phyloP scores from a whole-genome alignment of 2,329 filamentous ascomycete species.

The Colletotrichum aenigma region DNA sequence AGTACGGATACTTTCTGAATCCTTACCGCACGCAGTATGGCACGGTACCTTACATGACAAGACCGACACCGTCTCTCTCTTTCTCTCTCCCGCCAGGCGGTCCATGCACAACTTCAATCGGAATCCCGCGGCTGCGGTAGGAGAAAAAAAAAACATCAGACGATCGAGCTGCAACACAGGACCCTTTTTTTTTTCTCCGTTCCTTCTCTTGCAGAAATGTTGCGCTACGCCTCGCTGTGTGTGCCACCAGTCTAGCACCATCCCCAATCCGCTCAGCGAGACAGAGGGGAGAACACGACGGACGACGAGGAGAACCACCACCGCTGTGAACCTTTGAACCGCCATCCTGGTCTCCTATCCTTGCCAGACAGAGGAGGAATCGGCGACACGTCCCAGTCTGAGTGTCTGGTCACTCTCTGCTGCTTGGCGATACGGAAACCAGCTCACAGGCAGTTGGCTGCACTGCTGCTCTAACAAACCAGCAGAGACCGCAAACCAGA shows the following conservation, averaged over 20 bases:
- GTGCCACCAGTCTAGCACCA: not conserved
- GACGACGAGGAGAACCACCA: not conserved
- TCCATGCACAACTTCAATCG: not conserved
- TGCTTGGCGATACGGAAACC: not conserved
- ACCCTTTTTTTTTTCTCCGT: not conserved
- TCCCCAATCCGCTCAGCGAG: not conserved
- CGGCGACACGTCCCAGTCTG: not conserved
- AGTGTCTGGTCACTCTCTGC: not conserved
- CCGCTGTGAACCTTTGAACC: not conserved
- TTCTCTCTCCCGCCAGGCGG: not conserved
- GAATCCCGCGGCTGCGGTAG: constrained; percentile 3
- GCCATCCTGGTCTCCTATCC: not conserved
- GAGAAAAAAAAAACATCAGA: constrained; percentile 10
- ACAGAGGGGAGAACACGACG: not conserved
- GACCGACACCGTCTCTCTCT: not conserved
- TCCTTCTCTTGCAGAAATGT: not conserved
- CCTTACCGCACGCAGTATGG: not conserved
- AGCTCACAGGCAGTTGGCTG: not conserved
- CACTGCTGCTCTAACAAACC: not conserved
- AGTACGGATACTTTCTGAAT: not conserved
- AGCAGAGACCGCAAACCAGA: not conserved
- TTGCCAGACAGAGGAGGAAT: not conserved
- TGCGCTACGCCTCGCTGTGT: not conserved
- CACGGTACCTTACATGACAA: not conserved
- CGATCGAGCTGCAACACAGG: constrained; percentile 7